Conservation (phyloP, 805 yeast species). For the Ogataea angusta region DNA sequence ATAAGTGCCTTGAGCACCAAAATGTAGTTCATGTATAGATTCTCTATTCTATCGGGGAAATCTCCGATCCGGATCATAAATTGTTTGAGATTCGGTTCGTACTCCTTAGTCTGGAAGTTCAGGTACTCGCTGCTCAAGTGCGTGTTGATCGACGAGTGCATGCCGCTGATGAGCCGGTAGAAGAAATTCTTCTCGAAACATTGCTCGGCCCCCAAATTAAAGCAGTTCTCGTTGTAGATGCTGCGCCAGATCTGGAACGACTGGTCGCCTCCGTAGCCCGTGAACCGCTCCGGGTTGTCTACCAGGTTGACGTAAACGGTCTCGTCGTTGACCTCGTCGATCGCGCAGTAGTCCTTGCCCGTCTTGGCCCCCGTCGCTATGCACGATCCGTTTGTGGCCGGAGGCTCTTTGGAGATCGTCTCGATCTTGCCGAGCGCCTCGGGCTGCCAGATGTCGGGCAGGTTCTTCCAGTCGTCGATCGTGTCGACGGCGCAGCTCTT, state of each 20-base stretch:
- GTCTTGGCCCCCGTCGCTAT: slow-evolving; percentile 15
- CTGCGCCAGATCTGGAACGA: slow-evolving; percentile 91
- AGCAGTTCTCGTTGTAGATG: slow-evolving; percentile 89
- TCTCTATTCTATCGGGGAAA: slow-evolving; percentile 83
- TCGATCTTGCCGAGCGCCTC: slow-evolving; percentile 59
- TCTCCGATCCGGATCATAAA: slow-evolving; percentile 90
- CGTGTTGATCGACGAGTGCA: slow-evolving; percentile 94
- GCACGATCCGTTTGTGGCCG: slow-evolving; percentile 32
- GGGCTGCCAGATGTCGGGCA: slow-evolving; percentile 73
- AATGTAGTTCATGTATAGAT: slow-evolving; percentile 90
- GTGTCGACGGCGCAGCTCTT: slow-evolving; percentile 88
- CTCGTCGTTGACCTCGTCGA: slow-evolving; percentile 57
- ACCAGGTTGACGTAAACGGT: slow-evolving; percentile 82
- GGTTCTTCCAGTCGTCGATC: slow-evolving; percentile 65
- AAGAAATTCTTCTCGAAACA: slow-evolving; percentile 88
- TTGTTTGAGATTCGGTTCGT: slow-evolving; percentile 78
- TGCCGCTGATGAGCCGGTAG: slow-evolving; percentile 81
- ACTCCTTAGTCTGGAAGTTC: slow-evolving; percentile 64
- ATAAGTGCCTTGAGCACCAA: slow-evolving; percentile 77
- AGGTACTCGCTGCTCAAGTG: slow-evolving; percentile 85
- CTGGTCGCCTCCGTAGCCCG: slow-evolving; percentile 93
- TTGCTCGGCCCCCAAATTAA: slow-evolving; percentile 43
- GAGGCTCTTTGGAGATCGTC: slow-evolving; percentile 25
- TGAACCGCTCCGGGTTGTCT: slow-evolving; percentile 92
- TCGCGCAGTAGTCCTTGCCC: slow-evolving; percentile 60